Percentiles rank a stretch among this genome's conserved stretches.
Conservation (phyloP, 345 rosid genomes). For the Atalantia buxifolia region DNA sequence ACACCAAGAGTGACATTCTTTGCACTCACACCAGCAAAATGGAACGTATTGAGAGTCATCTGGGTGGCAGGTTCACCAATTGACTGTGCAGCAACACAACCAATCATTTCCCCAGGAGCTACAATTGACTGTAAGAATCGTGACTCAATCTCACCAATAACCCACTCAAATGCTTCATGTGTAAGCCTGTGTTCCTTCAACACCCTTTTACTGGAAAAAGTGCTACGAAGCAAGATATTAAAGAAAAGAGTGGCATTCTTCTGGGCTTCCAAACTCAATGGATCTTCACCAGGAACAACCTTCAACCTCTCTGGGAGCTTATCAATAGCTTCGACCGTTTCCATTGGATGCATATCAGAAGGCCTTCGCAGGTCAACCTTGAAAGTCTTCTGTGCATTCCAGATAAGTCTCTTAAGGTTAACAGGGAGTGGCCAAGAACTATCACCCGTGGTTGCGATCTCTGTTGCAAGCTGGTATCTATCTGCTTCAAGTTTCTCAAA, state of each 20-base stretch:
- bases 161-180: slow-evolving; percentile 97
- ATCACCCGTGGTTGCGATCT: slow-evolving; percentile 91
- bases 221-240: slow-evolving; percentile 88
- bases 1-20: slow-evolving; percentile 98
- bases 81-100: slow-evolving; percentile 98
- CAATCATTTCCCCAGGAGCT: slow-evolving; percentile 98
- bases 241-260: slow-evolving; percentile 96
- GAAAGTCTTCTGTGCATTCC: slow-evolving; percentile 98
- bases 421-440: slow-evolving; percentile 93
- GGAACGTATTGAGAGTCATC: slow-evolving; percentile 97
- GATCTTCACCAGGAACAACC: slow-evolving; percentile 94
- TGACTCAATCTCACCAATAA: slow-evolving; percentile 92
- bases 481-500: slow-evolving; percentile 88
- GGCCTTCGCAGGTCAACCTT: slow-evolving; percentile 69
- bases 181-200: slow-evolving; percentile 92
- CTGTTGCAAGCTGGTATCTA: slow-evolving; percentile 82
- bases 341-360: slow-evolving; percentile 94
- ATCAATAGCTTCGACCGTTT: slow-evolving; percentile 91
- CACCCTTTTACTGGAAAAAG: slow-evolving; percentile 95
- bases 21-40: slow-evolving; percentile 99
- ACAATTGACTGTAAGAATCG: slow-evolving; percentile 86
- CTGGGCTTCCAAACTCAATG: slow-evolving; percentile 93
- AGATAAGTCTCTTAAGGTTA: slow-evolving; percentile 87
- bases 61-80: slow-evolving; percentile 99
- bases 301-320: slow-evolving; percentile 88